A percentile compares a stretch with the other conserved stretches of the same genome.
Evolutionary conservation across 768 basidiomycete species (phyloP).

Genomic region (Serendipita vermifera): DNA sequence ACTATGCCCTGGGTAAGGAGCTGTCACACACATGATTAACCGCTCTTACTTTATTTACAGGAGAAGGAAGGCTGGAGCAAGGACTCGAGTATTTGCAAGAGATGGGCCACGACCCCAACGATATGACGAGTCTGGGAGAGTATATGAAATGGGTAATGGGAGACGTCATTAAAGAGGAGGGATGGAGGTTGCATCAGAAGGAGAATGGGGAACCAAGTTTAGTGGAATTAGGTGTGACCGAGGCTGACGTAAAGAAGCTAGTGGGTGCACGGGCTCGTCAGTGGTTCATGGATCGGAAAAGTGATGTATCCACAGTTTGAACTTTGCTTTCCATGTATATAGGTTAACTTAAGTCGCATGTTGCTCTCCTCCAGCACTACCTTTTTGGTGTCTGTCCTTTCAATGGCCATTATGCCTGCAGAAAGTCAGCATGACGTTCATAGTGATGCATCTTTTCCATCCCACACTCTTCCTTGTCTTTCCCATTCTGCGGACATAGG

Average conservation of each 20-base stretch:
- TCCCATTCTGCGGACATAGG: too few relatives aligned
- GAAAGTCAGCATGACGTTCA: too few relatives aligned
- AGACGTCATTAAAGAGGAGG: conserved; percentile 10
- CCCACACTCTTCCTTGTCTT: too few relatives aligned
- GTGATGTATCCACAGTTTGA: background rate
- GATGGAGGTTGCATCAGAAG: background rate
- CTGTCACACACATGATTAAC: too few relatives aligned
- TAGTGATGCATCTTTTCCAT: too few relatives aligned
- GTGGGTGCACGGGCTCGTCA: background rate
- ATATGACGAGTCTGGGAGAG: background rate
- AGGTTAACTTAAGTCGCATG: too few relatives aligned
- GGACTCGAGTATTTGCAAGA: conserved; percentile 11
- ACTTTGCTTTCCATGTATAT: too few relatives aligned
- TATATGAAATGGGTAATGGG: conserved; percentile 6
- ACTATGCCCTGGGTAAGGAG: conserved; percentile 10
- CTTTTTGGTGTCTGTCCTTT: too few relatives aligned
- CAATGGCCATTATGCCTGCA: too few relatives aligned
- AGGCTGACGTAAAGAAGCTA: background rate
- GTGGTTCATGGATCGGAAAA: background rate
- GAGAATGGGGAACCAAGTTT: background rate
- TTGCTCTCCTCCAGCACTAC: too few relatives aligned
- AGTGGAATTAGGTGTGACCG: background rate
- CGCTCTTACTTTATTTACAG: too few relatives aligned
- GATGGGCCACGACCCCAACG: conserved; percentile 1
- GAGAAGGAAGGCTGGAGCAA: conserved; percentile 9